Evolutionary conservation across 2,329 filamentous ascomycete species (phyloP).

Genomic region (Ophiognomonia clavigignenti-juglandacearum): DNA sequence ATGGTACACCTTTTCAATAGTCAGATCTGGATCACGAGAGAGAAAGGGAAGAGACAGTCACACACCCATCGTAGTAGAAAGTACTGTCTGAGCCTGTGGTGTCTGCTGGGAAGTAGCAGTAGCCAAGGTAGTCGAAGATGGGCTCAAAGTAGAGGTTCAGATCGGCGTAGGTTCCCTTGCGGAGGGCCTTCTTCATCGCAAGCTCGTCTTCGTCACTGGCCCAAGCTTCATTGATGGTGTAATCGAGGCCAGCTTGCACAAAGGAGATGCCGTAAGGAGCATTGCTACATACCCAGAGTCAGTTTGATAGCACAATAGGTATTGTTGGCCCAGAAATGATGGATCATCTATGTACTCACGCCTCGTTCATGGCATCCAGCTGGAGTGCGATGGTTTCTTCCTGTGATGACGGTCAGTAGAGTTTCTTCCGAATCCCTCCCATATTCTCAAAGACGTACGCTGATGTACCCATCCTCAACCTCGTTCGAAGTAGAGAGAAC

Average conservation of each 20-base stretch:
- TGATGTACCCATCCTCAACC: slow-evolving; percentile 30
- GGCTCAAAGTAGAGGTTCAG: slow-evolving; percentile 44
- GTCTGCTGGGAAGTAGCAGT: slow-evolving; percentile 42
- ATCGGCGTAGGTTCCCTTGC: slow-evolving; percentile 35
- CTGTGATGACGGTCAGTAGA: slow-evolving; percentile 19
- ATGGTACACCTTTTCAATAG: slow-evolving; percentile 28
- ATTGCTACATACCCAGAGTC: slow-evolving; percentile 25
- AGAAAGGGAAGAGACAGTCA: too few relatives aligned
- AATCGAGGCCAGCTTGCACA: slow-evolving; percentile 32
- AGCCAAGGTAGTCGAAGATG: slow-evolving; percentile 34
- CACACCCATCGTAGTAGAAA: slow-evolving; percentile 25
- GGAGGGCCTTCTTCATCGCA: slow-evolving; percentile 39
- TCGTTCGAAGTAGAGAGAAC: slow-evolving; percentile 24
- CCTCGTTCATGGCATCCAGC: slow-evolving; percentile 39
- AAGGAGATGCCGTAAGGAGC: slow-evolving; percentile 39
- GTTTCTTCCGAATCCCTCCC: neutral
- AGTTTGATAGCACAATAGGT: neutral
- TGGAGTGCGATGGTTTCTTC: slow-evolving; percentile 33
- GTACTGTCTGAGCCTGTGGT: slow-evolving; percentile 23
- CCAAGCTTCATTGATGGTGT: slow-evolving; percentile 42
- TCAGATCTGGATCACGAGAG: too few relatives aligned
- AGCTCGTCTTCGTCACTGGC: slow-evolving; percentile 33
- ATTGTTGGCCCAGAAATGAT: neutral
- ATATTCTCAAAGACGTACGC: slow-evolving; percentile 22
- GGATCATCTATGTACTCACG: slow-evolving; percentile 13